Evolutionary conservation across 345 rosid species (phyloP), one percentile per base, ranked within the genome.

Genomic region (Euclidium syriacum): DNA sequence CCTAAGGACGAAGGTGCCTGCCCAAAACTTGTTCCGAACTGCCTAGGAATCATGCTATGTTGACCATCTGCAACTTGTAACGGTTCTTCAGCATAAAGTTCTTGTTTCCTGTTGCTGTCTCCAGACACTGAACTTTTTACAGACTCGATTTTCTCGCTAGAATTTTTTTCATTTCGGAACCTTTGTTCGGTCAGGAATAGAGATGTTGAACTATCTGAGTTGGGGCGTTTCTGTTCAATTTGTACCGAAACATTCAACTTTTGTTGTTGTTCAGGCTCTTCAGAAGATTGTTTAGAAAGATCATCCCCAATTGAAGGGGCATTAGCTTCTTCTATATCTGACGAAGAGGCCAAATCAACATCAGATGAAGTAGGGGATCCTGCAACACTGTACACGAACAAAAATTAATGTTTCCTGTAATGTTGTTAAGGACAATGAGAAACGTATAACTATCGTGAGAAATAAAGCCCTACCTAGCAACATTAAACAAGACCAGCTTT

Each of bases 401-500:
- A 55, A 72, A 40, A 33, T 68, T 59, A 76, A 43, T 50, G 55
- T 50, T 51, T 26, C 62, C 33, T 16, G 56, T 57, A 52, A 47
- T 46, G 44, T 47, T 25, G 42, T 41, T 16, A 56, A 33, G 47
- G 57, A 47, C 33, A 14, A 23, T 50, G 48, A 30, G 47, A 44
- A 36, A 46, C 35, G 42, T 46, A 22, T 15, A 72, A 30, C 60
- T 41, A 58, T 23, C 36, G 35, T 38, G 29, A 65, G 44, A 75
- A 4, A 69, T 24, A 64, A 39, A 46, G 62, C 36, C 36, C 22
- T 73, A 94, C 99, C 97, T 80, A 66, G 96, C 95, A 71, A 90
- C 75, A 68, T 81, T 78, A 79, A 76, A 87, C 85, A 94, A 71
- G 26, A 68, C 75, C 41, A 94, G 88, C 80, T 87, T 94, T 64